Evolutionary conservation across 2,329 filamentous ascomycete species (phyloP).

Genomic region (Teratosphaeria nubilosa): DNA sequence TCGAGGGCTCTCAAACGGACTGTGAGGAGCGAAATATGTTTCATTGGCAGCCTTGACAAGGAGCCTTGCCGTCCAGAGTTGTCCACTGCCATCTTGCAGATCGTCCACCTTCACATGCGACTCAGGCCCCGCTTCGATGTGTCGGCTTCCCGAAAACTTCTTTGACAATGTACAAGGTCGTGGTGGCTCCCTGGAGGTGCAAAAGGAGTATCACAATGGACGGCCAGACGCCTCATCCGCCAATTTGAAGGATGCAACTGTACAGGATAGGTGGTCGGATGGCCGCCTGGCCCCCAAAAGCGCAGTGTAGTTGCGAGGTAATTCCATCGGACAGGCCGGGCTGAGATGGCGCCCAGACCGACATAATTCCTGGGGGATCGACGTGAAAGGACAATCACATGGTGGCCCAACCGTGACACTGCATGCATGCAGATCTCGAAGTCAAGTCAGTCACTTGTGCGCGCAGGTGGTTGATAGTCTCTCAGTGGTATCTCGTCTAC

Average conservation of each 20-base stretch:
- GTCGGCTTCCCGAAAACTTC: background rate
- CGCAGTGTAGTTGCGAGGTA: background rate
- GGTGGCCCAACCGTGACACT: no score
- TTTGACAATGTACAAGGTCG: background rate
- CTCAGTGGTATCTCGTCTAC: background rate
- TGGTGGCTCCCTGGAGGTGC: background rate
- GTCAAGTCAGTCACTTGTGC: no score
- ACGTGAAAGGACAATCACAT: no score
- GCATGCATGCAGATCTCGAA: no score
- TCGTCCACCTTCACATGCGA: background rate
- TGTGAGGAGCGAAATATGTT: constrained; percentile 56
- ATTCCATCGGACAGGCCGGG: background rate
- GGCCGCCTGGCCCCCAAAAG: background rate
- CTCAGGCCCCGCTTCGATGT: background rate
- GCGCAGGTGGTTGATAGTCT: no score
- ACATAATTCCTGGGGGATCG: no score
- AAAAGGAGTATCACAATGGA: background rate
- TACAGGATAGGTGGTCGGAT: background rate
- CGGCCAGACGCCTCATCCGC: background rate
- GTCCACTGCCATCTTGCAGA: constrained; percentile 6
- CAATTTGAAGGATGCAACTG: background rate
- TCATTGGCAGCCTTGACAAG: constrained; percentile 51
- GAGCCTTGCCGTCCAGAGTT: constrained; percentile 18
- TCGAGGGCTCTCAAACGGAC: constrained; percentile 32
- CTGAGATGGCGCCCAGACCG: background rate